Conservation (phyloP, 176 grass and related monocot genomes). For the Hordeum marinum region DNA sequence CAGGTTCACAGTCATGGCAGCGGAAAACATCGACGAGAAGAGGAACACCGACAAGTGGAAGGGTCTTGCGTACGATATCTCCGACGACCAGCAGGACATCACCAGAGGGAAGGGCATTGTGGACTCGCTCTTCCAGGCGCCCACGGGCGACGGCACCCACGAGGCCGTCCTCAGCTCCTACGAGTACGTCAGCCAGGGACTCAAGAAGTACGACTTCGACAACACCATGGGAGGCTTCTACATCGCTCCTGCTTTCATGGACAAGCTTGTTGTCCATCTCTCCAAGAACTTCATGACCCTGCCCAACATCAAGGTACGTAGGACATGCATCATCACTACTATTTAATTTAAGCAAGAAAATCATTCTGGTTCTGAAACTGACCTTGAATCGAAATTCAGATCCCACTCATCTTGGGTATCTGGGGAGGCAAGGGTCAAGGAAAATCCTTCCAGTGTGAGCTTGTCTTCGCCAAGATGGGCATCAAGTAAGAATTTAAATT, state of each 20-base stretch:
- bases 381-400: conserved; percentile 25
- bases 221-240: conserved; percentile 71
- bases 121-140: conserved; percentile 79
- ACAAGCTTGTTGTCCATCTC: conserved; percentile 95
- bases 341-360: background rate
- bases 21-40: conserved; percentile 52
- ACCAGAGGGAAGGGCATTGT: conserved; percentile 75
- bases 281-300: conserved; percentile 95
- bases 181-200: conserved; percentile 89
- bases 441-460: conserved; percentile 98
- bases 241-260: conserved; percentile 90
- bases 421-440: conserved; percentile 99
- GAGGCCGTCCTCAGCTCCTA: conserved; percentile 77
- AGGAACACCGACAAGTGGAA: conserved; percentile 38
- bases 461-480: conserved; percentile 94
- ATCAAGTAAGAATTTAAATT: conserved; percentile 53
- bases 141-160: conserved; percentile 80
- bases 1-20: conserved; percentile 49
- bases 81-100: conserved; percentile 99
- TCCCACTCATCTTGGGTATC: conserved; percentile 94
- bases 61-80: conserved; percentile 55
- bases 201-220: conserved; percentile 49
- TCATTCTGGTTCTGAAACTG: background rate
- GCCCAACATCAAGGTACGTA: conserved; percentile 77
- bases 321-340: background rate